A percentile compares a stretch with the other conserved stretches of the same genome.
Evolutionary conservation across 1,284 basidiomycete genomes (phyloP).

Genomic region (Ustilago hordei): DNA sequence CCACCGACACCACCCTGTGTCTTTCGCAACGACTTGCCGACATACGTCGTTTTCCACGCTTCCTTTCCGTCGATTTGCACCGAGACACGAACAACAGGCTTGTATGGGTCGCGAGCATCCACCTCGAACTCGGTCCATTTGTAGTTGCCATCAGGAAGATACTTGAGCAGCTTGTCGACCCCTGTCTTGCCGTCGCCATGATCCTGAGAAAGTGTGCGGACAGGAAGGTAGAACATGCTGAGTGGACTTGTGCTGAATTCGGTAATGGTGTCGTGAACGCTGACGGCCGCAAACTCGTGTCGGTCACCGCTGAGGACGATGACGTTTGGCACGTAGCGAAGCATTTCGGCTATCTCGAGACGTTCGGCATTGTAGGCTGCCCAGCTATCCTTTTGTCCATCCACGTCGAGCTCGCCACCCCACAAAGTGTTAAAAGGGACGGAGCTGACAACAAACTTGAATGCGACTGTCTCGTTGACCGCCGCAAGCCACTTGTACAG

Average conservation of each 20-base stretch:
- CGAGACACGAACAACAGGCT: slow-evolving; percentile 72
- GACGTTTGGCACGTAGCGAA: slow-evolving; percentile 78
- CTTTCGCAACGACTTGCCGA: slow-evolving; percentile 63
- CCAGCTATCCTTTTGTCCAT: slow-evolving; percentile 78
- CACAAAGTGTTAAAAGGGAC: slow-evolving; percentile 84
- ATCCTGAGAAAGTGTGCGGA: slow-evolving; percentile 70
- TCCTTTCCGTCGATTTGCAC: slow-evolving; percentile 77
- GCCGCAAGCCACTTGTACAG: slow-evolving; percentile 77
- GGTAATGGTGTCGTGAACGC: slow-evolving; percentile 70
- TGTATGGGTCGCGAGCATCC: slow-evolving; percentile 75
- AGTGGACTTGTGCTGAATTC: slow-evolving; percentile 78
- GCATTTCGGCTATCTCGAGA: slow-evolving; percentile 58
- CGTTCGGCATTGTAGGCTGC: slow-evolving; percentile 78
- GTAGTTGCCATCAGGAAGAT: slow-evolving; percentile 69
- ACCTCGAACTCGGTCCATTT: slow-evolving; percentile 78
- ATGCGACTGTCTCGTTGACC: slow-evolving; percentile 80
- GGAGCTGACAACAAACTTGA: slow-evolving; percentile 83
- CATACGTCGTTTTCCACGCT: slow-evolving; percentile 73
- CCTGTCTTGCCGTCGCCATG: slow-evolving; percentile 72
- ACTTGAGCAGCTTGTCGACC: slow-evolving; percentile 77
- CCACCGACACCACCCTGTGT: slow-evolving; percentile 63
- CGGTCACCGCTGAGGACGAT: slow-evolving; percentile 76
- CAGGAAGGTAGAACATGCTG: slow-evolving; percentile 71
- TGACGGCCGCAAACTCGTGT: slow-evolving; percentile 80
- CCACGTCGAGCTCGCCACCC: slow-evolving; percentile 73